Base-by-base conservation (phyloP, 495 filamentous ascomycete species). In the Podospora conica region DNA sequence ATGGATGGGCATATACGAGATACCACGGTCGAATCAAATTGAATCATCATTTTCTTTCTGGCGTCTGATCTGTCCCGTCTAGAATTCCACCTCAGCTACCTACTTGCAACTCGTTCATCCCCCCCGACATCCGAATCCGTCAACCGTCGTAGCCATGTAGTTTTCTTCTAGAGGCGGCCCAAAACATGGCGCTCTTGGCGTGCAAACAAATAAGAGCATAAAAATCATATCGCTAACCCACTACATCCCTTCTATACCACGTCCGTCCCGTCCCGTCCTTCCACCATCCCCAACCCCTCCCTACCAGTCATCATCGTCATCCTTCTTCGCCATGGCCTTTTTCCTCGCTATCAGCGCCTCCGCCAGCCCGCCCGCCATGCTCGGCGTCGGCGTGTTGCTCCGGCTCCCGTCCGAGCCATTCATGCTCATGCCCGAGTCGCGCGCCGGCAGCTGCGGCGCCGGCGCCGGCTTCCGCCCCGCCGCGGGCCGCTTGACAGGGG, bases 401-500 rank as follows among this genome's bases (percentile, higher is more conserved):
- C 87, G 87, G 48, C 89, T 91, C 33, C 84, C 86, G 22, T 88
- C 88, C 58, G 89, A 90, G 15, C 83, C 85, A 66, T 88, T 87
- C 77, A 91, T 80, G 72, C 91, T 92, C 71, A 89, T 88, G 3
- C 87, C 86, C 64, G 86, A 91, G 68, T 91, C 91, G 6, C 88
- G 80, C 5, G 86, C 87, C 58, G 88, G 87, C 10, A 86, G 79
- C 55, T 57, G 53, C 4, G 84, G 82, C 10, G 86, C 83, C 0
- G 84, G 79, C 0, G 88, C 85, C 67, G 92, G 91, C 70, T 87
- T 90, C 59, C 85, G 86, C 3, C 79, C 83, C 3, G 80, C 83
- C 21, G 80, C 82, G 10, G 95, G 94, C n/a, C 94, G 84, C 79
- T 97, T 98, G 10, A 87, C 87, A 0, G 94, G 93, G 0, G 94